phyloP scores from a whole-genome alignment of 805 yeast species.

The Zygotorulaspora danielsina region DNA sequence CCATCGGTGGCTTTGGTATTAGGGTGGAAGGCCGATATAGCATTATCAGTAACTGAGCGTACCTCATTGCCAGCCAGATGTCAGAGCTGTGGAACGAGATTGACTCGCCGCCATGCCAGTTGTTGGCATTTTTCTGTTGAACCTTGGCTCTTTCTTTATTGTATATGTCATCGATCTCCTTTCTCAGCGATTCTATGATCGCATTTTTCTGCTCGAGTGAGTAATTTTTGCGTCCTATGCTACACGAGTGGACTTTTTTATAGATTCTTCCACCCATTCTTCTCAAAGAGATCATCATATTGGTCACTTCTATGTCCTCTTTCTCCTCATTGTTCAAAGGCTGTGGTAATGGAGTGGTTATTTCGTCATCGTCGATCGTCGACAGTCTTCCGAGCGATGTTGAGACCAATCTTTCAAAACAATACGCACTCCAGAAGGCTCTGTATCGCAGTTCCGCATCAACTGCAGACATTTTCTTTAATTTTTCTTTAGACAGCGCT shows the following conservation, averaged over 20 bases:
- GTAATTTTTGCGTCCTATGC: constrained; percentile 35
- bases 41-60: constrained; percentile 44
- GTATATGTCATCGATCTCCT: constrained; percentile 34
- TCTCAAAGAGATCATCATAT: constrained; percentile 42
- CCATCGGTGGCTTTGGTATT: constrained; percentile 42
- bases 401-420: constrained; percentile 46
- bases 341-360: constrained; percentile 43
- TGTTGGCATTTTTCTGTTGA: constrained; percentile 18
- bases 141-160: constrained; percentile 26
- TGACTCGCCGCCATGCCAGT: constrained; percentile 12
- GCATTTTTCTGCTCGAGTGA: constrained; percentile 34
- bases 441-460: constrained; percentile 45
- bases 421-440: constrained; percentile 48
- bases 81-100: constrained; percentile 37
- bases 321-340: constrained; percentile 40
- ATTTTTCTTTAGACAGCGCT: constrained; percentile 30
- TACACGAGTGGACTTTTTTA: constrained; percentile 44
- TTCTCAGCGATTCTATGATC: constrained; percentile 35
- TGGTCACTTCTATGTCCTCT: constrained; percentile 40
- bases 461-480: constrained; percentile 29
- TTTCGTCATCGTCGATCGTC: constrained; percentile 47
- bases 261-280: constrained; percentile 46
- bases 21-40: constrained; percentile 49
- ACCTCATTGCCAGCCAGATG: constrained; percentile 39
- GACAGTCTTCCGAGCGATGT: constrained; percentile 48